Conservation (phyloP, 345 rosid genomes). For the Gossypium mustelinum region DNA sequence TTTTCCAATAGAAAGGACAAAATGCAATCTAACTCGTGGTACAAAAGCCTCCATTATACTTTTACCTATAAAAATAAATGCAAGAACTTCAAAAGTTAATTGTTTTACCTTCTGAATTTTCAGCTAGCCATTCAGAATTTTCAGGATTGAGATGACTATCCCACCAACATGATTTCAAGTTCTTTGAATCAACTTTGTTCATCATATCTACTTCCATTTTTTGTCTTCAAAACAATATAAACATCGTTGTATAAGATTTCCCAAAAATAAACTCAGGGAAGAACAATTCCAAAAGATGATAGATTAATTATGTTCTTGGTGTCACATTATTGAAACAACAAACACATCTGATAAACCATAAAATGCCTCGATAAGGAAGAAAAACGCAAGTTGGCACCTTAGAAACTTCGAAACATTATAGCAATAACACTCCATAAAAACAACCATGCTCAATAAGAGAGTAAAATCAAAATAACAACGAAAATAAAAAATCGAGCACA, state of each 20-base stretch:
- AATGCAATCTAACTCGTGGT: no score
- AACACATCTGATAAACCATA: no score
- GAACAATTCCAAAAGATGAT: not conserved
- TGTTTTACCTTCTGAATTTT: slow-evolving; percentile 48
- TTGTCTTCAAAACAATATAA: slow-evolving; percentile 5
- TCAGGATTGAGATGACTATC: slow-evolving; percentile 30
- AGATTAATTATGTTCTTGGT: not conserved
- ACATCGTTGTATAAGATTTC: not conserved
- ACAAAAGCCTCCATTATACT: no score
- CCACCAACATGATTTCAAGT: slow-evolving; percentile 25
- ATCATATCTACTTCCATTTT: slow-evolving; percentile 17
- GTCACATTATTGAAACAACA: not conserved
- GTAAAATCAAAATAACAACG: no score
- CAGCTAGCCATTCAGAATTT: slow-evolving; percentile 43
- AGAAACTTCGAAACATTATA: no score
- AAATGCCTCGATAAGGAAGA: no score
- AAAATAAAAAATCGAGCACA: no score
- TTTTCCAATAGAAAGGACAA: no score
- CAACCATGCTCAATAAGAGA: no score
- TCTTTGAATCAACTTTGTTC: slow-evolving; percentile 13
- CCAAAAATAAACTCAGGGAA: not conserved
- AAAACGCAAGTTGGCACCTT: no score
- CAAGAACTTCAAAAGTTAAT: not conserved
- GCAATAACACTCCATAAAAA: no score
- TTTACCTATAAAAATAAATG: not conserved